Base-by-base conservation (phyloP, 768 basidiomycete species). In the Rubroboletus pulcherrimus region DNA sequence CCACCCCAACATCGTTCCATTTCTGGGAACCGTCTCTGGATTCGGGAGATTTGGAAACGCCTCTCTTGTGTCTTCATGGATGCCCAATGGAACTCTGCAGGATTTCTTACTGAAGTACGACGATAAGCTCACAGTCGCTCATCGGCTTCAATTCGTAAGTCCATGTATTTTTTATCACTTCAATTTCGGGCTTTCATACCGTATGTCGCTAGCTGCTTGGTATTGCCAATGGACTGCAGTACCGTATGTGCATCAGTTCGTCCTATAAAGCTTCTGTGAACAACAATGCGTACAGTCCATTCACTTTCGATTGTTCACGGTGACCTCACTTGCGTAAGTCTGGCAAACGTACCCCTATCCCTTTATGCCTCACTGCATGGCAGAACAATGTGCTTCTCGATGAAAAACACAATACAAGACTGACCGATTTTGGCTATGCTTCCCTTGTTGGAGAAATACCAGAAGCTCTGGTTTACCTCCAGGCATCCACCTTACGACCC, bases 1-100 rank as follows among this genome's bases (percentile, higher is more conserved):
- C 14, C 60, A 61, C 40, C 34, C 45, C 3, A 53, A 57, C 40
- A 42, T 61, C 21, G 60, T 60, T 21, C 51, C 60, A n/a, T 61
- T 61, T 9, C 39, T 61, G 5, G 55, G 61, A 24, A 57, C 31
- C 9, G 39, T 26, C 1, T 43, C 17, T 26, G 59, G 51, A 17
- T 56, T 61, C 41, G 49, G 52, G 19, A 51, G 54, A 45, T 40
- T 53, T 26, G 57, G 49, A 40, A 51, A 54, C 8, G 7, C 29
- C 9, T 42, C 51, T 31, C 31, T 61, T 11, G 60, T 61, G 5
- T 61, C 54, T 7, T 33, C 21, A 17, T 62, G 59, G 49, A 57
- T 54, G 59, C 29, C 49, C 11, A 48, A 62, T 30, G 59, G 55
- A 29, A 56, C 51, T 37, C 19, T 60, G 35, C 53, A 55, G 14